Evolutionary conservation across 805 yeast genomes (phyloP).

Genomic region (Teunomyces cretensis): DNA sequence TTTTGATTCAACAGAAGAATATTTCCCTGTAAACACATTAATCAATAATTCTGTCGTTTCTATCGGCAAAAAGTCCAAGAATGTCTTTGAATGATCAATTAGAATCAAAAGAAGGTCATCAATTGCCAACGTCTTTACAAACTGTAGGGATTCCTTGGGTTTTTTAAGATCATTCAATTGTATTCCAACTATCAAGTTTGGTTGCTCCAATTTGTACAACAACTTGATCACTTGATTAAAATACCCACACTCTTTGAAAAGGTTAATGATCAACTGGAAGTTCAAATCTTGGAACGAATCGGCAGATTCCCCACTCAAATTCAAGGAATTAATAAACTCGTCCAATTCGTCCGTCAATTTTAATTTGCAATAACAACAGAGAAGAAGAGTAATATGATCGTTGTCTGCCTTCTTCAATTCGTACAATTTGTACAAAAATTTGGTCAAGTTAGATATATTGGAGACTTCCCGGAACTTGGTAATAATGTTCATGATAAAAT

Average conservation of each 20-base stretch:
- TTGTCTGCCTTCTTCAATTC: slow-evolving; percentile 56
- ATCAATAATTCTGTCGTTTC: slow-evolving; percentile 82
- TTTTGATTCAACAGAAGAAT: slow-evolving; percentile 41
- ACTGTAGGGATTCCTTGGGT: slow-evolving; percentile 59
- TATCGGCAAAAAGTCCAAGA: slow-evolving; percentile 69
- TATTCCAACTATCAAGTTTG: slow-evolving; percentile 74
- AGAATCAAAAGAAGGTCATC: slow-evolving; percentile 77
- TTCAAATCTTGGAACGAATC: slow-evolving; percentile 50
- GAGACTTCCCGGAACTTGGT: slow-evolving; percentile 77
- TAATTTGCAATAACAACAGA: slow-evolving; percentile 78
- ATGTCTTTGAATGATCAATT: slow-evolving; percentile 59
- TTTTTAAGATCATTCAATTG: slow-evolving; percentile 64
- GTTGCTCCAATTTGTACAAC: slow-evolving; percentile 70
- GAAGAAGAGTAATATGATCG: slow-evolving; percentile 77
- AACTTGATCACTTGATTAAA: slow-evolving; percentile 64
- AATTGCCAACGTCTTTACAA: slow-evolving; percentile 64
- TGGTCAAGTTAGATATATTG: slow-evolving; percentile 61
- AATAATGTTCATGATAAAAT: slow-evolving; percentile 67
- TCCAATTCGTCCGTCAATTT: slow-evolving; percentile 59
- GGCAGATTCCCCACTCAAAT: slow-evolving; percentile 18
- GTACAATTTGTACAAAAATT: slow-evolving; percentile 62
- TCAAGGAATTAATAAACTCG: slow-evolving; percentile 49
- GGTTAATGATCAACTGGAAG: slow-evolving; percentile 60
- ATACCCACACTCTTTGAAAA: slow-evolving; percentile 74
- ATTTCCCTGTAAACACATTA: slow-evolving; percentile 85